Conservation (phyloP, 2,329 filamentous ascomycete species). For the Drechslerella stenobrocha region DNA sequence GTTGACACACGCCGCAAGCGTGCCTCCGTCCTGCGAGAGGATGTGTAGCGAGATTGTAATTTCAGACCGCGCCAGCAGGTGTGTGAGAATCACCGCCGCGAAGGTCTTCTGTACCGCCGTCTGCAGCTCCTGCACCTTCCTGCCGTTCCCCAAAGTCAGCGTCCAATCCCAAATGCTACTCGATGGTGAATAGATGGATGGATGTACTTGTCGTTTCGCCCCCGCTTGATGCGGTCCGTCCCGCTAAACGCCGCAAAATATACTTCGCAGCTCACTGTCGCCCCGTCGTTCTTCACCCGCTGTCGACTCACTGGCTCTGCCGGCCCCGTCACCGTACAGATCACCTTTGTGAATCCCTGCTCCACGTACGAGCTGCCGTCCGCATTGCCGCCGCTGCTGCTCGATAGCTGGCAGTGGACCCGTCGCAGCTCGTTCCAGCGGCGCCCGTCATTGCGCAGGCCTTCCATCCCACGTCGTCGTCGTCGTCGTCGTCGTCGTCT, state of each 20-base stretch:
- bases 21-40: constrained; percentile 83
- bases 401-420: constrained; percentile 84
- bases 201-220: constrained; percentile 79
- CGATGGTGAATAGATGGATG: too few relatives aligned
- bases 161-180: too few relatives aligned
- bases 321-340: constrained; percentile 87
- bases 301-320: constrained; percentile 65
- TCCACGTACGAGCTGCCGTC: constrained; percentile 93
- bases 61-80: constrained; percentile 84
- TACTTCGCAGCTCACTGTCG: constrained; percentile 77
- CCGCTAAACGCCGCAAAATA: constrained; percentile 85
- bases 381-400: constrained; percentile 77
- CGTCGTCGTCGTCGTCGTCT: constrained; percentile 47
- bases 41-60: constrained; percentile 85
- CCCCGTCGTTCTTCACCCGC: constrained; percentile 61
- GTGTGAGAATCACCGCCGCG: constrained; percentile 74
- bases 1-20: constrained; percentile 87
- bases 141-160: too few relatives aligned
- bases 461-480: constrained; percentile 50
- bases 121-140: constrained; percentile 78
- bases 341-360: constrained; percentile 96
- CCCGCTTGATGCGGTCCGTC: constrained; percentile 77
- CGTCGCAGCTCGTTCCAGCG: constrained; percentile 97
- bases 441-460: constrained; percentile 65
- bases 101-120: constrained; percentile 78